These are phyloP conservation scores for Millerozyma acaciae DNA, from an alignment of 805 yeast species.

Conservation along the genomic window DNA sequence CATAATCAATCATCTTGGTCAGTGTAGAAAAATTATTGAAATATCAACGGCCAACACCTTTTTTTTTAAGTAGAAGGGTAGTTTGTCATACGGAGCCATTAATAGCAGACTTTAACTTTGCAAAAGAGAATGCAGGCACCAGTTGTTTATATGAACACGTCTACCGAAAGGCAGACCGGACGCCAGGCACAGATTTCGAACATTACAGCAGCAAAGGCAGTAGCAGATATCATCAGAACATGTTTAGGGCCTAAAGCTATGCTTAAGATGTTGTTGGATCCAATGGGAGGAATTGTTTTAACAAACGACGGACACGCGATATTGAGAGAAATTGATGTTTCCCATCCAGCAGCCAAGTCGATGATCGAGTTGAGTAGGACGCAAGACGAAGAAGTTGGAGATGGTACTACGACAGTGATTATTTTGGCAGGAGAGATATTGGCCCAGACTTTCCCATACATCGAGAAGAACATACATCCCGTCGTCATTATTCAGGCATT, in stretches of 20 bases:
- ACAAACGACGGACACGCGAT: slow-evolving; percentile 99
- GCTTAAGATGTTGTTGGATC: slow-evolving; percentile 96
- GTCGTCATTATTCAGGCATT: slow-evolving; percentile 93
- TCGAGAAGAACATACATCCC: slow-evolving; percentile 94
- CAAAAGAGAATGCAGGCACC: slow-evolving; percentile 42
- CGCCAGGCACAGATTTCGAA: slow-evolving; percentile 96
- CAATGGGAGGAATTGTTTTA: slow-evolving; percentile 92
- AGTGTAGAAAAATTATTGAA: too few species aligned
- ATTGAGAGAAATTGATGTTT: slow-evolving; percentile 91
- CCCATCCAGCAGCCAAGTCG: slow-evolving; percentile 98
- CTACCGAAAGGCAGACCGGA: slow-evolving; percentile 91
- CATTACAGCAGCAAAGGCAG: slow-evolving; percentile 99
- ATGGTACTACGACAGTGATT: slow-evolving; percentile 96
- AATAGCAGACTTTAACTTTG: too few species aligned
- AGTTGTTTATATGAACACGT: slow-evolving; percentile 57
- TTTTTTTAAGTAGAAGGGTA: too few species aligned
- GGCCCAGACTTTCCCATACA: slow-evolving; percentile 91
- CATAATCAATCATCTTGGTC: too few species aligned
- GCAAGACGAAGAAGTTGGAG: slow-evolving; percentile 98
- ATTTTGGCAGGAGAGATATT: slow-evolving; percentile 95
- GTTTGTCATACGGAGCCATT: too few species aligned
- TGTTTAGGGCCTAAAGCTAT: slow-evolving; percentile 99
- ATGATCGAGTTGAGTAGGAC: slow-evolving; percentile 97
- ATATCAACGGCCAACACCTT: too few species aligned
- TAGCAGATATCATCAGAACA: slow-evolving; percentile 94